Evolutionary conservation across 768 basidiomycete genomes (phyloP).

Genomic region (Amanita muscaria): DNA sequence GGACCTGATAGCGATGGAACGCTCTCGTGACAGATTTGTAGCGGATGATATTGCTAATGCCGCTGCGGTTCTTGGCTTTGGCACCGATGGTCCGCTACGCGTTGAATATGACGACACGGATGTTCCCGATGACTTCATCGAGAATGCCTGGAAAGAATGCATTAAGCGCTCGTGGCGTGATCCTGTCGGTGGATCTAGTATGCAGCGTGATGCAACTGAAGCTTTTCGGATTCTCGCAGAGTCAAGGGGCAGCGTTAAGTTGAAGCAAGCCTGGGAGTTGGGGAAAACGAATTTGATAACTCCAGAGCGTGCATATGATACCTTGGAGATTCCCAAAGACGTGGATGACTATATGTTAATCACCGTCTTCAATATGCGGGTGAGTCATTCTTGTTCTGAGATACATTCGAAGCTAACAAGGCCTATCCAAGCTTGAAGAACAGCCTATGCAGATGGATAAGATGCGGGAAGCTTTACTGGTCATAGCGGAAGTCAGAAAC

Average conservation of each 20-base stretch:
- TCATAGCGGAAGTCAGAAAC: conserved; percentile 68
- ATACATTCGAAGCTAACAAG: conserved; percentile 8
- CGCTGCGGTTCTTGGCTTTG: conserved; percentile 54
- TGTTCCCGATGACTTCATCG: conserved; percentile 61
- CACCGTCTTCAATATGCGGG: conserved; percentile 64
- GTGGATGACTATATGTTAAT: conserved; percentile 73
- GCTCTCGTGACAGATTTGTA: conserved; percentile 56
- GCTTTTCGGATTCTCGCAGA: conserved; percentile 66
- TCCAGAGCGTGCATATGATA: conserved; percentile 60
- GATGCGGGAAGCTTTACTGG: conserved; percentile 62
- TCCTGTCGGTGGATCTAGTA: conserved; percentile 34
- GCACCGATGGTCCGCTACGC: conserved; percentile 42
- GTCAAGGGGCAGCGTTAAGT: conserved; percentile 38
- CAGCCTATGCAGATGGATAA: conserved; percentile 55
- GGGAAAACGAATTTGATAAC: conserved; percentile 53
- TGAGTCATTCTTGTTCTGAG: conserved; percentile 20
- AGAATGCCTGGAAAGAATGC: conserved; percentile 60
- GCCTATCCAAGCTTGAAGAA: conserved; percentile 52
- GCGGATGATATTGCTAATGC: conserved; percentile 43
- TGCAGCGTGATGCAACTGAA: conserved; percentile 50
- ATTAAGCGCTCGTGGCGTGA: conserved; percentile 50
- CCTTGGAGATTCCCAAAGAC: conserved; percentile 61
- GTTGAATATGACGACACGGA: conserved; percentile 61
- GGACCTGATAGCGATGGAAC: conserved; percentile 51
- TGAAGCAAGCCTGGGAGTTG: conserved; percentile 44